A percentile compares a stretch with the other conserved stretches of the same genome.
phyloP scores from a whole-genome alignment of 768 basidiomycete species.

The Lyophyllum semitale region DNA sequence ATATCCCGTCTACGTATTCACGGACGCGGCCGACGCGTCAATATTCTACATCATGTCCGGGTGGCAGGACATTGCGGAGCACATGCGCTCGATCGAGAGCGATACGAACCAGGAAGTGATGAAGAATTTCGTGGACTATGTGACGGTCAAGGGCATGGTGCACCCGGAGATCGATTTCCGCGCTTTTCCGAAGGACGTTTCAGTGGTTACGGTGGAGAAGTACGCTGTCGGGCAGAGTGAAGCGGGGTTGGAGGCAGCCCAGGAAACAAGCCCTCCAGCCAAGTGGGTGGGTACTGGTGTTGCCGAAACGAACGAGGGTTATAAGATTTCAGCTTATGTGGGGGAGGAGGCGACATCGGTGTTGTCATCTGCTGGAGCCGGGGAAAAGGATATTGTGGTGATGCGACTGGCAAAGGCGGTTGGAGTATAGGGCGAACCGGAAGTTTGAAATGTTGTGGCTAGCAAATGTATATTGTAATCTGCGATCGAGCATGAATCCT shows the following conservation, averaged over 20 bases:
- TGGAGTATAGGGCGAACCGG: neutral
- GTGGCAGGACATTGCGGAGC: conserved; percentile 42
- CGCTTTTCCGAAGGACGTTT: conserved; percentile 20
- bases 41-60: conserved; percentile 43
- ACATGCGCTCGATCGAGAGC: conserved; percentile 43
- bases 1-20: conserved; percentile 43
- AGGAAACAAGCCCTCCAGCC: neutral
- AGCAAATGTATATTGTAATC: no score
- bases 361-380: neutral
- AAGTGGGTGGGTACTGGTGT: conserved; percentile 1
- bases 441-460: neutral
- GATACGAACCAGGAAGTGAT: conserved; percentile 40
- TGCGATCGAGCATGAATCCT: no score
- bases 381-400: neutral
- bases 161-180: conserved; percentile 42
- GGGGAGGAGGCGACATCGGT: neutral
- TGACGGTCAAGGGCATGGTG: conserved; percentile 35
- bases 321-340: conserved; percentile 4
- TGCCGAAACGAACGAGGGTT: neutral
- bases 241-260: neutral
- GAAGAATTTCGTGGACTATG: conserved; percentile 24
- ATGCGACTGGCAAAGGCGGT: neutral
- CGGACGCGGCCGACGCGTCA: conserved; percentile 19
- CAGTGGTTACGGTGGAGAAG: conserved; percentile 8
- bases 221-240: neutral